Conservation (phyloP, 345 rosid species). For the Triadica sebifera region DNA sequence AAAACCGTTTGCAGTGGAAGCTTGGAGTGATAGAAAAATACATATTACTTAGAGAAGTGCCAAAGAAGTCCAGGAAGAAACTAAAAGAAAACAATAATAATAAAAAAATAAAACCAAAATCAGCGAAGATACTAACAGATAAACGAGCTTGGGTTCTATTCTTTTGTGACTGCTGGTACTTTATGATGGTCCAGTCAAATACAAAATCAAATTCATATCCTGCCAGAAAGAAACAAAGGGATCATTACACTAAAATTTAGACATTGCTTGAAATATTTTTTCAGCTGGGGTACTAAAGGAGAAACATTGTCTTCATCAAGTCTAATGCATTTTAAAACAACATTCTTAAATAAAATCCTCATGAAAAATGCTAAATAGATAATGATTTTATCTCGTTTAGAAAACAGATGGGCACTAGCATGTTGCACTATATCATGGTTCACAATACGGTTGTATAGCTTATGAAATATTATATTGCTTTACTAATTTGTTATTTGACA, state of each 20-base stretch:
- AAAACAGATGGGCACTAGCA: background rate
- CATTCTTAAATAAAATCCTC: background rate
- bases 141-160: constrained; percentile 57
- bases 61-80: background rate
- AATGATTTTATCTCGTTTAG: background rate
- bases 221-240: constrained; percentile 22
- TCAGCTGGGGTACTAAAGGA: background rate
- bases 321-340: constrained; percentile 2
- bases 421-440: background rate
- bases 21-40: background rate
- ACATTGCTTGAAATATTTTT: background rate
- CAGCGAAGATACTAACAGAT: constrained; percentile 42
- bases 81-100: background rate
- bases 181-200: constrained; percentile 94
- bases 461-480: background rate
- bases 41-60: background rate
- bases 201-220: constrained; percentile 80
- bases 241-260: background rate
- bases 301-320: background rate
- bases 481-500: background rate
- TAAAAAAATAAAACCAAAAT: background rate
- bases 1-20: background rate
- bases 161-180: constrained; percentile 65
- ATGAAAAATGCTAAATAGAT: background rate
- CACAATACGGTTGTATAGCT: background rate